phyloP scores from a whole-genome alignment of 2,329 filamentous ascomycete genomes.

The Ascomycota sp. region DNA sequence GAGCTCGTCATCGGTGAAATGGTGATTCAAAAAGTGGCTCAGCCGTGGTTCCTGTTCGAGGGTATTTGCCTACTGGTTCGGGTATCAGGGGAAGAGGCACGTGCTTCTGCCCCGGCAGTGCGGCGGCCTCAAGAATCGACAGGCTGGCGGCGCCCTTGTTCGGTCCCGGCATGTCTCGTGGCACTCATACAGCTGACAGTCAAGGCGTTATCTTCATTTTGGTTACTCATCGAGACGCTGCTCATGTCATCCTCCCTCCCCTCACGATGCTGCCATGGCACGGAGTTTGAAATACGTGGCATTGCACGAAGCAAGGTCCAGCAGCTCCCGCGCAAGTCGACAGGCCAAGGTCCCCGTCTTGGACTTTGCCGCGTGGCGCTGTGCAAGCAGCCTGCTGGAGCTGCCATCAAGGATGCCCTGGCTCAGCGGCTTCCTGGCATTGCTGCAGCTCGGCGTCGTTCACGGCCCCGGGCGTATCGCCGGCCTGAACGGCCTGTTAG shows the following conservation, averaged over 20 bases:
- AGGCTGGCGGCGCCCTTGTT: too few relatives aligned
- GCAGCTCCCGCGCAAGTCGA: constrained; percentile 2
- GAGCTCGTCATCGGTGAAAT: constrained; percentile 76
- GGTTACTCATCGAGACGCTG: constrained; percentile 43
- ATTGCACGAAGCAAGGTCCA: too few relatives aligned
- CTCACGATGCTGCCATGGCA: constrained; percentile 15
- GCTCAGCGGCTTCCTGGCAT: constrained; percentile 55
- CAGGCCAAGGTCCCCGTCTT: constrained; percentile 41
- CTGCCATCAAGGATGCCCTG: constrained; percentile 74
- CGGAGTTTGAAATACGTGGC: too few relatives aligned
- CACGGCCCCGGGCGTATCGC: constrained; percentile 58
- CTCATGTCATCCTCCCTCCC: constrained; percentile 48
- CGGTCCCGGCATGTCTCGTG: constrained; percentile 12
- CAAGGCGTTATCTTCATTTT: constrained; percentile 38
- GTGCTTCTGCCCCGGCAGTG: constrained; percentile 1
- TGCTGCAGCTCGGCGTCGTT: constrained; percentile 55
- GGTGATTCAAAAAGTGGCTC: constrained; percentile 58
- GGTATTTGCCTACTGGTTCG: constrained; percentile 51
- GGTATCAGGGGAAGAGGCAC: constrained; percentile 13
- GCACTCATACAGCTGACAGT: constrained; percentile 33
- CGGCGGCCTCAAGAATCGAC: too few relatives aligned
- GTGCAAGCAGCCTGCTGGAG: constrained; percentile 51
- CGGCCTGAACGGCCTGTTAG: constrained; percentile 55
- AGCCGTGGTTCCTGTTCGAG: constrained; percentile 82
- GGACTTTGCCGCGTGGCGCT: constrained; percentile 58